Evolutionary conservation across 192 early-diverging fungal genomes (phyloP), one percentile per base, ranked within the genome.

Genomic region (Allomyces macrogynus): DNA sequence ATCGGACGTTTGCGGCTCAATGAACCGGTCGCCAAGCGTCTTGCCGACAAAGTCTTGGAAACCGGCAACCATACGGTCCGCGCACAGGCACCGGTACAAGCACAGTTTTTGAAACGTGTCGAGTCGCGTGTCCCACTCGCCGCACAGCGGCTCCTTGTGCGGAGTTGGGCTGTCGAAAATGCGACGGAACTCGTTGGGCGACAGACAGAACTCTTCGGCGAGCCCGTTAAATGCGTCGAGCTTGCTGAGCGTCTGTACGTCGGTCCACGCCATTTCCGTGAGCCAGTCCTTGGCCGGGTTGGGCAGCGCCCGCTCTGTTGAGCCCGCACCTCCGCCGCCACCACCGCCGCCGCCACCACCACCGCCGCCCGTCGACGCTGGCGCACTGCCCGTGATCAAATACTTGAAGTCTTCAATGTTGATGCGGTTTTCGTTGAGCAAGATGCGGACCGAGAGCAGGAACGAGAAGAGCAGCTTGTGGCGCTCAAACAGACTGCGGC

Each of bases 391-490:
- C 49, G 49, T 70, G 23, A 84, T 66, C 64, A 84, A 77, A 67
- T 80, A 84, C 62, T 75, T 80, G 80, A 80, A 84, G 62, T 81
- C 16, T 68, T 49, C 24, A 65, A 26, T 57, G 49, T 57, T 57
- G 49, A 57, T n/a, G 16, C 20, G 12, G 49, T 57, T 57, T 5
- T 57, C 49, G 49, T 57, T 57, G 49, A 57, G 49, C 49, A 57
- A 20, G 0, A 57, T 57, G 67, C 98, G 88, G 68, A 88, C 89
- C 16, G 88, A 82, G 63, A 99, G 70, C 63, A 91, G 76, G 67
- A 97, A 70, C 27, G 94, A 84, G 74, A 94, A 88, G 20, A 85
- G 84, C 16, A 92, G 77, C 65, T 91, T 86, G 70, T 94, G 89
- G 62, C 90, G 93, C 68, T 99, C 91, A 65, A 89, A 71, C 63